Percentiles rank a stretch among this genome's conserved stretches.
phyloP scores from a whole-genome alignment of 352 stramenopile genomes.

The Pythium phragmitis region DNA sequence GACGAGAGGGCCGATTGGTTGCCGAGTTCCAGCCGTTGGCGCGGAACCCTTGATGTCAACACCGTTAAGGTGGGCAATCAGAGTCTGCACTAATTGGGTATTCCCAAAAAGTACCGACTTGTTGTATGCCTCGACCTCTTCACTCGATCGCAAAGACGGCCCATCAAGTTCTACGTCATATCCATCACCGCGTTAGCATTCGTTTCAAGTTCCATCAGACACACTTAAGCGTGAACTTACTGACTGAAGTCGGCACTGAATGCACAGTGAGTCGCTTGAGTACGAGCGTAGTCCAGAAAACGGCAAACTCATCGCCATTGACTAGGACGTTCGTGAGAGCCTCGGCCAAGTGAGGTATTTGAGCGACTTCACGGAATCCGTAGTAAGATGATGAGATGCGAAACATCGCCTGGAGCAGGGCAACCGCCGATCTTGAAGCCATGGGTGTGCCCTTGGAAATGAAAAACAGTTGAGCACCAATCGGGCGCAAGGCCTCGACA shows the following conservation, averaged over 20 bases:
- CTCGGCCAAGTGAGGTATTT: conserved; percentile 75
- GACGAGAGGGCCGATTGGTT: conserved; percentile 69
- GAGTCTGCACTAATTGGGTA: conserved; percentile 58
- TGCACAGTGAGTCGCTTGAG: conserved; percentile 65
- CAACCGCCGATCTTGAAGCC: conserved; percentile 60
- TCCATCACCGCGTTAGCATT: conserved; percentile 4
- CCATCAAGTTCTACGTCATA: conserved; percentile 40
- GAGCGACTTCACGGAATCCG: conserved; percentile 80
- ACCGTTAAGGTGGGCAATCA: conserved; percentile 59
- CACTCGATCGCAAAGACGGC: conserved; percentile 56
- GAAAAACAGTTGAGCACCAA: conserved; percentile 81
- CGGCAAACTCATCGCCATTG: conserved; percentile 81
- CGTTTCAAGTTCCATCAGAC: not conserved
- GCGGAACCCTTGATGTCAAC: conserved; percentile 45
- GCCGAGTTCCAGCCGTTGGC: conserved; percentile 13
- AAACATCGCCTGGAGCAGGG: conserved; percentile 80
- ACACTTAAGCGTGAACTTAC: conserved; percentile 33
- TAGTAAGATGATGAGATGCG: conserved; percentile 86
- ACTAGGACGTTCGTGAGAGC: conserved; percentile 74
- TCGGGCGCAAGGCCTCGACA: conserved; percentile 67
- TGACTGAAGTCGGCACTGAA: conserved; percentile 32
- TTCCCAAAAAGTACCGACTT: conserved; percentile 78
- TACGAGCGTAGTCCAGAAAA: conserved; percentile 85
- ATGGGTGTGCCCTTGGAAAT: conserved; percentile 68
- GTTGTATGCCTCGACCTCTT: conserved; percentile 72